Percentiles rank a stretch among this genome's conserved stretches.
Conservation (phyloP, 345 rosid species). For the Lepidium africanum region DNA sequence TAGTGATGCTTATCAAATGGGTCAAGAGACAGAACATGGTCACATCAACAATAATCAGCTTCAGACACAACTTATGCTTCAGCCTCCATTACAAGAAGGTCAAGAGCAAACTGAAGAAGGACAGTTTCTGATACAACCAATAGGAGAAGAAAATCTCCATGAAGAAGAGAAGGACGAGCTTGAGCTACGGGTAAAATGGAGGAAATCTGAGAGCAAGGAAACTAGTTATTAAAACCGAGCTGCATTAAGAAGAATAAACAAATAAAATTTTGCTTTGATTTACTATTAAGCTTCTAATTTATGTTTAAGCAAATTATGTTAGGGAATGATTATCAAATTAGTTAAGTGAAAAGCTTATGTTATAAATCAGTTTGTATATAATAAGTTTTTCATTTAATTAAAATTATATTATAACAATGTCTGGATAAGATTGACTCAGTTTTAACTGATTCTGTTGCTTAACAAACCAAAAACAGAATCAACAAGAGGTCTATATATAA, state of each 20-base stretch:
- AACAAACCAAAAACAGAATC: too few species aligned
- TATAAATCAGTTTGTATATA: too few species aligned
- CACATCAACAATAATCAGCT: constrained; percentile 35
- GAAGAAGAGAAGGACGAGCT: constrained; percentile 20
- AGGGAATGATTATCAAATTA: too few species aligned
- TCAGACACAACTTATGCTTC: constrained; percentile 55
- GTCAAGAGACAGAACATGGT: constrained; percentile 31
- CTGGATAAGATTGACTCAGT: too few species aligned
- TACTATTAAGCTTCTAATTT: neutral
- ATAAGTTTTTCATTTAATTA: too few species aligned
- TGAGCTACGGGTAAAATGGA: constrained; percentile 25
- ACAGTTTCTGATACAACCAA: constrained; percentile 28
- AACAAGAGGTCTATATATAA: too few species aligned
- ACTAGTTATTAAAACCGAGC: neutral
- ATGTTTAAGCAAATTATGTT: too few species aligned
- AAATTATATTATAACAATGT: too few species aligned
- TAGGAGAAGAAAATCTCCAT: constrained; percentile 14
- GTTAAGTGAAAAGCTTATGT: too few species aligned
- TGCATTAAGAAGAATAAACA: neutral
- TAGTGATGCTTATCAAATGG: constrained; percentile 43
- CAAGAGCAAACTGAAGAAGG: constrained; percentile 29
- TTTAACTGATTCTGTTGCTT: too few species aligned
- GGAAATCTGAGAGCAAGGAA: constrained; percentile 20
- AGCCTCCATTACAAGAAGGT: constrained; percentile 33
- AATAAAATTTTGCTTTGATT: neutral